A percentile compares a stretch with the other conserved stretches of the same genome.
phyloP scores from a whole-genome alignment of 1,284 basidiomycete genomes.

The Ustilago esculenta region DNA sequence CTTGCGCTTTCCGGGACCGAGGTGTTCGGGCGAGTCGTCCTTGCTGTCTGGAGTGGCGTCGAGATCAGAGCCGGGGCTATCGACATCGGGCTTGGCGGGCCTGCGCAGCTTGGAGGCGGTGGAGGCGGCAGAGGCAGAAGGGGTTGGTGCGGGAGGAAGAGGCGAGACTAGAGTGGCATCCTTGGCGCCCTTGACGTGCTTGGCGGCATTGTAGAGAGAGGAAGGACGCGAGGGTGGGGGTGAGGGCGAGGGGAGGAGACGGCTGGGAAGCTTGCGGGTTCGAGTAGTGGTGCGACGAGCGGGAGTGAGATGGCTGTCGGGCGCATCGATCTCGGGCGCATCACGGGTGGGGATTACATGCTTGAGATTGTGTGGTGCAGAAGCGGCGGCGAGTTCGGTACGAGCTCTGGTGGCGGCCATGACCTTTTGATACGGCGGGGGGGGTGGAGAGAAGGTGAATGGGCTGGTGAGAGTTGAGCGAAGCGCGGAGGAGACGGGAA shows the following conservation, averaged over 20 bases:
- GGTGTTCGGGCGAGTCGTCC: constrained; percentile 14
- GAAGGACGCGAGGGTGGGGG: constrained; percentile 42
- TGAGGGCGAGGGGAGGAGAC: constrained; percentile 47
- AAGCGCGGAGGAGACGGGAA: no score
- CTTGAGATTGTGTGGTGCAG: constrained; percentile 21
- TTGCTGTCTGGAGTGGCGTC: constrained; percentile 18
- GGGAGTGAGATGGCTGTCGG: constrained; percentile 26
- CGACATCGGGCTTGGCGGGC: constrained; percentile 14
- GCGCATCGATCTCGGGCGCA: constrained; percentile 7
- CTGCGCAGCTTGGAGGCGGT: constrained; percentile 13
- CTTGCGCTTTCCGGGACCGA: constrained; percentile 52
- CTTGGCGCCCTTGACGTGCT: constrained; percentile 28
- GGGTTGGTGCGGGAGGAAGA: constrained; percentile 3
- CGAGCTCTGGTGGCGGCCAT: constrained; percentile 50
- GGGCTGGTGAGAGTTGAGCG: background rate
- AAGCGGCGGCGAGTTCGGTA: constrained; percentile 34
- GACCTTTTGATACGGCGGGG: constrained; percentile 21
- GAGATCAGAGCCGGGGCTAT: constrained; percentile 9
- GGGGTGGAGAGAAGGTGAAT: background rate
- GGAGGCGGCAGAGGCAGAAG: constrained; percentile 3
- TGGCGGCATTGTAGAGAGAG: constrained; percentile 29
- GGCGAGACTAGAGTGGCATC: constrained; percentile 6
- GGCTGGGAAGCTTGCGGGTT: constrained; percentile 48
- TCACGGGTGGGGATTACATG: constrained; percentile 10
- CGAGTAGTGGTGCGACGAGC: constrained; percentile 47